phyloP scores from a whole-genome alignment of 169 alveolate species.

The Plasmodium vivax region DNA sequence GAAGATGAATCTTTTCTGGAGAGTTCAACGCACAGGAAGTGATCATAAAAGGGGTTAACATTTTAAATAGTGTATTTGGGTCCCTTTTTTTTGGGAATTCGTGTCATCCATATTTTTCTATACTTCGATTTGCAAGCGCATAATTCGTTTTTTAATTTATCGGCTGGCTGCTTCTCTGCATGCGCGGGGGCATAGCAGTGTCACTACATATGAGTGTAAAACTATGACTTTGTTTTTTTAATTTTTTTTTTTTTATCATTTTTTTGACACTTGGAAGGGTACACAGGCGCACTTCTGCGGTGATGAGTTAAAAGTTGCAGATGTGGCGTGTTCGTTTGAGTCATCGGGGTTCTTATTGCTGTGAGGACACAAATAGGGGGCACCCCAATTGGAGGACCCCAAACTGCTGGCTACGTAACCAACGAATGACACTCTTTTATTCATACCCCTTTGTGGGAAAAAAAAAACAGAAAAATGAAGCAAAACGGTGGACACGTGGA shows the following conservation, averaged over 20 bases:
- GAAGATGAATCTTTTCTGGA: not conserved
- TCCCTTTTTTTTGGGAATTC: not conserved
- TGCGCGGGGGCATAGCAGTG: not conserved
- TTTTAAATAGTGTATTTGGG: not conserved
- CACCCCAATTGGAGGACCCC: not conserved
- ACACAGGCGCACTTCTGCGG: not conserved
- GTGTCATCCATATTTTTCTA: not conserved
- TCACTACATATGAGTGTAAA: not conserved
- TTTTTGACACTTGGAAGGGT: not conserved
- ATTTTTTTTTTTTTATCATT: conserved; percentile 1
- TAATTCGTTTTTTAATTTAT: not conserved
- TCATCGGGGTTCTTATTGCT: not conserved
- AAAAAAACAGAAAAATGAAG: not conserved
- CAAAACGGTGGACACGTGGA: not conserved
- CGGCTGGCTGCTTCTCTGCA: not conserved
- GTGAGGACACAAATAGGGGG: not conserved
- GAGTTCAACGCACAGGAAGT: not conserved
- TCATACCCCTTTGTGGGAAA: not conserved
- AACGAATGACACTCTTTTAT: not conserved
- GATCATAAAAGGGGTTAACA: not conserved
- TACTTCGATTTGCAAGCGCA: not conserved
- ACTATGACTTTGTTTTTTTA: not conserved
- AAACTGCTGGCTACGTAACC: not conserved
- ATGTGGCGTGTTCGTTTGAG: not conserved
- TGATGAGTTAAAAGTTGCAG: not conserved